Conservation (phyloP, 176 grass and related monocot genomes). For the Triticum aestivum region IWGSC_CS_RefSeq_v2.1 NC_057801.1:572322120-572322619, state of each 20-base stretch:
- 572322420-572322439: neutral
- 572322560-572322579: neutral
- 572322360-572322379: constrained; percentile 20
- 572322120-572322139: constrained; percentile 29
- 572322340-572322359: constrained; percentile 41
- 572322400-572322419: neutral
- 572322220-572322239: constrained; percentile 50
- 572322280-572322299: constrained; percentile 70
- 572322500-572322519: neutral
- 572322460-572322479: neutral
- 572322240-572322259: constrained; percentile 92
- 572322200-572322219: constrained; percentile 54
- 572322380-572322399: constrained; percentile 1
- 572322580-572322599: neutral
- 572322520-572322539: neutral
- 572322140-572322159: constrained; percentile 37
- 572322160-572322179: constrained; percentile 27
- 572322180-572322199: constrained; percentile 37
- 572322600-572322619: too few relatives aligned
- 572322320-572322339: constrained; percentile 98
- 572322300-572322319: constrained; percentile 95
- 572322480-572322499: neutral
- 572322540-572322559: neutral
- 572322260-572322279: constrained; percentile 84
- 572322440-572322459: neutral